Base-by-base conservation (phyloP, 1,284 basidiomycete genomes). In the Violaceomyces palustris region DNA sequence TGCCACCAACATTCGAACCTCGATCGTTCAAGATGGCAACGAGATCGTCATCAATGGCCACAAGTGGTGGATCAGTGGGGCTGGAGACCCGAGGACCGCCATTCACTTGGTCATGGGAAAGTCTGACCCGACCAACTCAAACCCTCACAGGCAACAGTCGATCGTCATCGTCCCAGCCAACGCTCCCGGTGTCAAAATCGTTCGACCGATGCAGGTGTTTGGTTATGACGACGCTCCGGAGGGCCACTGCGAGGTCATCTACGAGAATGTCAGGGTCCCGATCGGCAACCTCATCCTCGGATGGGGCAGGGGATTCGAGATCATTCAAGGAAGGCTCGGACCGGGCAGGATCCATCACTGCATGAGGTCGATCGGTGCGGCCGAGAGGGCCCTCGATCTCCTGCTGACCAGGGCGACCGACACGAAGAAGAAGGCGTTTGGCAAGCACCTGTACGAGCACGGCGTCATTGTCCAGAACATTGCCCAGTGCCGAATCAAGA, bases 61-160 rank as follows among this genome's bases (percentile, higher is more conserved):
- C 77, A 98, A 98, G 81, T 97, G 93, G 92, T 97, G 88, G 86
- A 97, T 97, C 74, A 91, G 88, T 31, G 93, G 93, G 39, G 93
- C 93, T 4, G 92, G 92, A 26, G 92, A 98, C 75, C 90, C 90
- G 34, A 81, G 93, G 46, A 87, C 84, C 58, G 83, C 81, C 50
- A 70, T 98, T 6, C 93, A 98, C 74, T 82, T 98, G 41, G 87
- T 97, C 32, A 86, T 98, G 79, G 93, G 90, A 52, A 89, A 90
- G 78, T 88, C 83, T 54, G 86, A 89, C 72, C 82, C 87, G 4
- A 77, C 77, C 39, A 87, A 88, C 74, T 77, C 79, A 52, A 82
- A 81, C 69, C 67, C 76, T 29, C 85, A 97, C 77, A 77, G 80
- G 46, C 90, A 93, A 67, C 93, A 98, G 76, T 88, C 87, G 57